Evolutionary conservation across 768 basidiomycete species (phyloP).

Genomic region (Lactarius deliciosus): DNA sequence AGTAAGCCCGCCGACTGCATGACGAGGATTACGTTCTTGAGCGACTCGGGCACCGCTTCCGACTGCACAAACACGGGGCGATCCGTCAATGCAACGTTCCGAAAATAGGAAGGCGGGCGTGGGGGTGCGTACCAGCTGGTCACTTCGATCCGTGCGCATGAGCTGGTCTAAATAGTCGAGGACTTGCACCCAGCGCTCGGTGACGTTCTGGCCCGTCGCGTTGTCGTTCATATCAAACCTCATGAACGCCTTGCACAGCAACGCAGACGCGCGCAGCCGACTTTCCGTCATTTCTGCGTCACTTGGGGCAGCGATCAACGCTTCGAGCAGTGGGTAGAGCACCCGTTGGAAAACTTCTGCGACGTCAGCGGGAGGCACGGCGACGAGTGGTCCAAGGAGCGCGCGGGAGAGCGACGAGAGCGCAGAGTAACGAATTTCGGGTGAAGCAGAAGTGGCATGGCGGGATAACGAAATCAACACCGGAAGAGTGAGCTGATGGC

Average conservation of each 20-base stretch:
- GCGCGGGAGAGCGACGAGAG: slow-evolving; percentile 57
- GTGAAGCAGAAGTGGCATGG: slow-evolving; percentile 24
- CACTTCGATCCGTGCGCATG: slow-evolving; percentile 81
- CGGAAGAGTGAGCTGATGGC: slow-evolving; percentile 29
- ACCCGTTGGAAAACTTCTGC: slow-evolving; percentile 87
- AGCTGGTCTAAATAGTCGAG: slow-evolving; percentile 86
- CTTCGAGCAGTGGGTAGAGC: slow-evolving; percentile 89
- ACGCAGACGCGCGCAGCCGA: slow-evolving; percentile 79
- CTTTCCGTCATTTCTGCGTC: slow-evolving; percentile 89
- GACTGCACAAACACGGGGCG: slow-evolving; percentile 49
- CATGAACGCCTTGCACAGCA: slow-evolving; percentile 95
- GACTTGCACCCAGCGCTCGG: slow-evolving; percentile 83
- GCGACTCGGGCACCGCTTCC: slow-evolving; percentile 93
- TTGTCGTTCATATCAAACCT: slow-evolving; percentile 80
- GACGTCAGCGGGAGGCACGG: slow-evolving; percentile 54
- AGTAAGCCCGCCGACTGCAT: slow-evolving; percentile 90
- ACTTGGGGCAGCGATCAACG: slow-evolving; percentile 81
- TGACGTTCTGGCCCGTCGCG: slow-evolving; percentile 55
- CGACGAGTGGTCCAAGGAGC: slow-evolving; percentile 28
- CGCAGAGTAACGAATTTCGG: slow-evolving; percentile 40
- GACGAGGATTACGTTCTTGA: slow-evolving; percentile 95
- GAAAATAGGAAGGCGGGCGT: slow-evolving; percentile 22
- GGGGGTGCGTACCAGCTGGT: slow-evolving; percentile 70
- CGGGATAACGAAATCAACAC: slow-evolving; percentile 24
- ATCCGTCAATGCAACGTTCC: slow-evolving; percentile 4